A percentile compares a stretch with the other conserved stretches of the same genome.
Conservation (phyloP, 805 yeast genomes). For the Cyberlindnera mycetangii region DNA sequence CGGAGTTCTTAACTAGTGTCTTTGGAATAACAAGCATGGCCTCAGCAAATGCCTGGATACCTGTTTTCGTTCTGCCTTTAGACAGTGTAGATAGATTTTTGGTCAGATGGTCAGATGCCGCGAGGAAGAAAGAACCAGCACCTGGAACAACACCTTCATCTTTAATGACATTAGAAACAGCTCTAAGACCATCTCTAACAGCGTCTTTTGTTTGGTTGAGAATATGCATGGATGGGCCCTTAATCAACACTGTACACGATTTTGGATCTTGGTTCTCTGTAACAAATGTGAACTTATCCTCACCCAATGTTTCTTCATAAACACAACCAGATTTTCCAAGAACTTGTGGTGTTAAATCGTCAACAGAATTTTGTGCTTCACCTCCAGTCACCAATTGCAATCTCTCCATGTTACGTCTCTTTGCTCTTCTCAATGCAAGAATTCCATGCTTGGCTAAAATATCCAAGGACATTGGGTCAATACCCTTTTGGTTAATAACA, state of each 20-base stretch:
- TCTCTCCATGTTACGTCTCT: slow-evolving; percentile 98
- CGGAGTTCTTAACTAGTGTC: slow-evolving; percentile 88
- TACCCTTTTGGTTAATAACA: slow-evolving; percentile 96
- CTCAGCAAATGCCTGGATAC: slow-evolving; percentile 91
- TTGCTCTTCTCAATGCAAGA: slow-evolving; percentile 94
- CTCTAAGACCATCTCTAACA: slow-evolving; percentile 93
- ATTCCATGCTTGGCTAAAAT: slow-evolving; percentile 90
- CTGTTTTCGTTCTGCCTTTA: slow-evolving; percentile 86
- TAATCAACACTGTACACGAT: slow-evolving; percentile 86
- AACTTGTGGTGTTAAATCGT: slow-evolving; percentile 75
- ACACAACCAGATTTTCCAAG: slow-evolving; percentile 90
- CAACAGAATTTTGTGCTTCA: slow-evolving; percentile 96
- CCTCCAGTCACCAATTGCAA: slow-evolving; percentile 96
- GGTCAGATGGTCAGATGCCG: slow-evolving; percentile 68
- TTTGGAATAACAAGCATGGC: slow-evolving; percentile 89
- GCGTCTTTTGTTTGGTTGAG: slow-evolving; percentile 95
- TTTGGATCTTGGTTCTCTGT: slow-evolving; percentile 89
- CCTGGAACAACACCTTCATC: slow-evolving; percentile 91
- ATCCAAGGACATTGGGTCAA: slow-evolving; percentile 96
- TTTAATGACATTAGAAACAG: slow-evolving; percentile 86
- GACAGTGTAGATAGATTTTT: slow-evolving; percentile 51
- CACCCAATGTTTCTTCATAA: slow-evolving; percentile 91
- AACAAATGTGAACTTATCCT: slow-evolving; percentile 94
- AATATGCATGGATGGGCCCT: slow-evolving; percentile 88
- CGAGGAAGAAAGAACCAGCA: slow-evolving; percentile 92